Conservation (phyloP, 192 early-diverging fungal genomes). For the Rhizophlyctis rosea region DNA sequence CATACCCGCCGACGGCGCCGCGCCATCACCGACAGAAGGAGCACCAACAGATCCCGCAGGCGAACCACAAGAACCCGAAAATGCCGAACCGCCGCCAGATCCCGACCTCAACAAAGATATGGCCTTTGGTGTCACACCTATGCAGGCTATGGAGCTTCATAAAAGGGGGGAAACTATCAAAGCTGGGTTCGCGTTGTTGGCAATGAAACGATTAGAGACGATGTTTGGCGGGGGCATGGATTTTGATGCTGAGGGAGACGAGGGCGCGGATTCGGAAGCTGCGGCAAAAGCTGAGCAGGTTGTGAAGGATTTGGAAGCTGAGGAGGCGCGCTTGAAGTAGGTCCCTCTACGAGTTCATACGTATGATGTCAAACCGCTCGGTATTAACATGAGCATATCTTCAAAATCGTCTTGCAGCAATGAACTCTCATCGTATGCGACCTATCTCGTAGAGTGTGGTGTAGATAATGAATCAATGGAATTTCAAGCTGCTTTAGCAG, state of each 20-base stretch:
- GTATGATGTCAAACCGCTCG: background rate
- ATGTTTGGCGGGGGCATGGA: constrained; percentile 19
- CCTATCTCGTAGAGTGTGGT: constrained; percentile 13
- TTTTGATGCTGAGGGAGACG: constrained; percentile 6
- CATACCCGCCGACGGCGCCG: too few species aligned
- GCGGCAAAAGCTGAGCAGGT: background rate
- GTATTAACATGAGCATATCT: background rate
- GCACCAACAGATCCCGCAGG: too few species aligned
- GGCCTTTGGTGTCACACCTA: constrained; percentile 17
- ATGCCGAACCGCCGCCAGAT: too few species aligned
- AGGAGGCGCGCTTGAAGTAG: constrained; percentile 27
- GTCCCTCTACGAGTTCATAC: background rate
- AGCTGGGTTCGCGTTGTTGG: constrained; percentile 23
- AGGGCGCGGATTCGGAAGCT: background rate
- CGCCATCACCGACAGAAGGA: too few species aligned
- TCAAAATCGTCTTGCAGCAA: background rate
- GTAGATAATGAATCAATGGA: constrained; percentile 10
- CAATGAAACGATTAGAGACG: constrained; percentile 27
- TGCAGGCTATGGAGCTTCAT: constrained; percentile 29
- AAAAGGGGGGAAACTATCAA: constrained; percentile 27
- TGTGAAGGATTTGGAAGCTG: constrained; percentile 10
- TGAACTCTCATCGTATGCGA: constrained; percentile 6
- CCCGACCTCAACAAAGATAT: too few species aligned
- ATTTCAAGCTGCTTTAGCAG: constrained; percentile 12
- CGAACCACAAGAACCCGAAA: too few species aligned